These are phyloP conservation scores for Chlorencoelia australis DNA, from an alignment of 2,329 filamentous ascomycete genomes.

Conservation along the genomic window DNA sequence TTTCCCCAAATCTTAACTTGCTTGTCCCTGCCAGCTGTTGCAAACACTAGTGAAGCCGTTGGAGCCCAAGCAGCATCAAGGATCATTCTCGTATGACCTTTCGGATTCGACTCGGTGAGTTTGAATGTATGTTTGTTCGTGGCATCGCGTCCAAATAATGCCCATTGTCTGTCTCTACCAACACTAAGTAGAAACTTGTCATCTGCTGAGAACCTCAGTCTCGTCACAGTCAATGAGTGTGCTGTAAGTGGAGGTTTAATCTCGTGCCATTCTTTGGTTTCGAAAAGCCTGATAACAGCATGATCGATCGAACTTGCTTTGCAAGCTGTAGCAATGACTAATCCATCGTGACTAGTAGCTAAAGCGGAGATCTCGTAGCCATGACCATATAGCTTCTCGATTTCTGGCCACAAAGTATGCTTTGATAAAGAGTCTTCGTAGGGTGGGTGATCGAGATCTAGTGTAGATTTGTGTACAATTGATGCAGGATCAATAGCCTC, in stretches of 20 bases:
- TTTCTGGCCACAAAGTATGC: conserved; percentile 90
- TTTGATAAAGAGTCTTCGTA: conserved; percentile 83
- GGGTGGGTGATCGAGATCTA: conserved; percentile 64
- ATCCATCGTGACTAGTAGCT: conserved; percentile 64
- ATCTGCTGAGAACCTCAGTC: conserved; percentile 68
- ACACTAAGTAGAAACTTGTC: conserved; percentile 74
- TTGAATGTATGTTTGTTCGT: conserved; percentile 37
- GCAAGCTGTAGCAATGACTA: conserved; percentile 80
- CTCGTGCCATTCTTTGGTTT: conserved; percentile 80
- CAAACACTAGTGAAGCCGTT: conserved; percentile 46
- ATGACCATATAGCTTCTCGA: conserved; percentile 94
- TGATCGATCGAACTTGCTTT: conserved; percentile 88
- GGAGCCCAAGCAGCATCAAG: conserved; percentile 76
- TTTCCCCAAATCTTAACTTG: conserved; percentile 60
- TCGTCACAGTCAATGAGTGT: conserved; percentile 78
- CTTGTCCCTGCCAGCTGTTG: conserved; percentile 87
- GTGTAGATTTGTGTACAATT: conserved; percentile 46
- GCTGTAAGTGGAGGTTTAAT: conserved; percentile 72
- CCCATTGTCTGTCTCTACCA: conserved; percentile 86
- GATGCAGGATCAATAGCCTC: conserved; percentile 46
- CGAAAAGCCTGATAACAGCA: conserved; percentile 85
- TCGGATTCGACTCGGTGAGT: conserved; percentile 57
- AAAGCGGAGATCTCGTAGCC: conserved; percentile 93
- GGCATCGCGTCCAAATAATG: conserved; percentile 54
- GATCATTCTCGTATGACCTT: conserved; percentile 89